Evolutionary conservation across 139 green algal genomes (phyloP), one percentile per base, ranked within the genome.

Genomic region (Chlorella sp.): DNA sequence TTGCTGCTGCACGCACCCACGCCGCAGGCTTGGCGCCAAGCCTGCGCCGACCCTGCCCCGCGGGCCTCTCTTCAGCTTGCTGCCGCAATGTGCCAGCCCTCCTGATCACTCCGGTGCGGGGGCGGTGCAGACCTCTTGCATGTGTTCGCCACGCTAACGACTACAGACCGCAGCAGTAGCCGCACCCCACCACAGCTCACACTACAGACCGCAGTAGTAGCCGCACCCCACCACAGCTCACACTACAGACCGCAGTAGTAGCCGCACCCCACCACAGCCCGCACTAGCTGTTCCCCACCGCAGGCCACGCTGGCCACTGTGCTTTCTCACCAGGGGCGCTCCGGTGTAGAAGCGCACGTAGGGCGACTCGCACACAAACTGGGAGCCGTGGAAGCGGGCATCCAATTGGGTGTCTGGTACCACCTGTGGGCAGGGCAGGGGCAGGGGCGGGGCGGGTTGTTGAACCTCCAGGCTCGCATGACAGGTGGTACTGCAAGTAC

Each of bases 341-440:
- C 60, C 83, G 4, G 34, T 32, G 40, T 40, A 88, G 37, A 80
- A 88, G 30, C 84, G 84, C 28, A 88, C 42, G 21, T 80, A 66
- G 28, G 75, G 61, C 30, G 85, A 40, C 22, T 53, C 71, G 0
- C 28, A 28, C 32, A 85, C 61, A 66, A 85, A 85, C 57, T 77
- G n/a, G 48, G 24, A 39, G 76, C 39, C 28, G 22, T 86, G 53
- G 37, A 90, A 90, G 11, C 86, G 76, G 24, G 77, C 60, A 9
- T 90, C 86, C 42, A 34, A 21, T 57, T 80, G 76, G 24, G 86
- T 90, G 75, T 90, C 77, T 40, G 79, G 64, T 2, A 71, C 64
- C 21, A 71, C 48, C 48, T 57, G 48, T 9, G 48, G 48, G 48
- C 48, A 57, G 48, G 48, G 7, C 5, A 57, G 48, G 9, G 48